Evolutionary conservation across 2,329 filamentous ascomycete species (phyloP), one percentile per base, ranked within the genome.

Genomic region (Taxawa tesnikishii): DNA sequence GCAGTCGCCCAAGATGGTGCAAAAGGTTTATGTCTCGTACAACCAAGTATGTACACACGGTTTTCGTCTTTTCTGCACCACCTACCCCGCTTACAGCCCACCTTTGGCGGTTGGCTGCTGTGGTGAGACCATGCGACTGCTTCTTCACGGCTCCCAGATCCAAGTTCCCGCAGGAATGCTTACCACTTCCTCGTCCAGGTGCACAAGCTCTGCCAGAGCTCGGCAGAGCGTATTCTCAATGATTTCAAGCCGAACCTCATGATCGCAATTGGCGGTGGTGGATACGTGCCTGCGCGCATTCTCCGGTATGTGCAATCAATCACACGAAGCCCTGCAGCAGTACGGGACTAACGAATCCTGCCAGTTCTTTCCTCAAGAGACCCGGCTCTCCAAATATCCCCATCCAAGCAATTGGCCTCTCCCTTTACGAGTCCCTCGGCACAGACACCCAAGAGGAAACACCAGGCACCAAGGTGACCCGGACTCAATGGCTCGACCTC

Each of bases 371-470:
- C 70, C 81, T 98, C 58, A 94, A 93, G 70, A 74, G 76, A 55
- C 70, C 83, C 38, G 83, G 81, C 47, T 73, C 68, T 40, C 77
- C 85, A 60, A 98, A 98, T 67, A 98, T 98, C 52, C 88, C 90
- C 45, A 98, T 98, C 61, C 90, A 98, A 70, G 90, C 90, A 43
- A 98, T 98, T 58, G 90, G 90, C 29, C 79, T 98, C 43, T 96
- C 88, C 14, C 78, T 98, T 34, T 98, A 98, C 68, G 90, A 98
- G 65, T 70, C 76, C 41, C 79, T 96, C 31, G 65, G 65, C 38
- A 67, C 69, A 16, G 51, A 55, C 38, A 40, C 43, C 3, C 43
- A 53, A 35, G 68, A 83, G 50, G 90, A 98, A 63, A 63, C 70
- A 41, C 79, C 81, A 26, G 88, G 88, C 44, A 94, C 83, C 44